Percentiles rank a stretch among this genome's conserved stretches.
phyloP scores from a whole-genome alignment of 495 filamentous ascomycete species.

The Trichoderma gamsii region DNA sequence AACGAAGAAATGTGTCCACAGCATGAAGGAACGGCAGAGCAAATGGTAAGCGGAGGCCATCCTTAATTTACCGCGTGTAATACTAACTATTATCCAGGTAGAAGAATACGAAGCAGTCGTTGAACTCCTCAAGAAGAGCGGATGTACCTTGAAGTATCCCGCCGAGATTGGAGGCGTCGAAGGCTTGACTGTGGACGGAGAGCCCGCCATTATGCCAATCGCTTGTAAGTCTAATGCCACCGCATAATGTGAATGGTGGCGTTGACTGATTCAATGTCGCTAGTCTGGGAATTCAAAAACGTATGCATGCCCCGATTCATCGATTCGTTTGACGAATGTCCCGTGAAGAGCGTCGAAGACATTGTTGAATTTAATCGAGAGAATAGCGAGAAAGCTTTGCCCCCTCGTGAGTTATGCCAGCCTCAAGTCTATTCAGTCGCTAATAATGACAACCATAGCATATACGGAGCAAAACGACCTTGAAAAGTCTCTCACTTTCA shows the following conservation, averaged over 20 bases:
- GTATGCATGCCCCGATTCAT: conserved; percentile 21
- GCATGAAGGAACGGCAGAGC: conserved; percentile 21
- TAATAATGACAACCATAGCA: conserved; percentile 15
- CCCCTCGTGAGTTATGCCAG: conserved; percentile 19
- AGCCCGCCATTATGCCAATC: not conserved
- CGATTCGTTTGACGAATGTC: conserved; percentile 21
- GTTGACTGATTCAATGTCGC: not conserved
- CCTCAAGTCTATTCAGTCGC: not conserved
- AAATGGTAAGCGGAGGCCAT: conserved; percentile 21
- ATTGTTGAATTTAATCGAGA: conserved; percentile 27
- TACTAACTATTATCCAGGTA: not conserved
- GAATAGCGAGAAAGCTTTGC: conserved; percentile 23
- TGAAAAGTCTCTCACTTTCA: conserved; percentile 22
- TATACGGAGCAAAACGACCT: conserved; percentile 24
- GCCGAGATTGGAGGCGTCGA: not conserved
- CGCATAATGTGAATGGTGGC: not conserved
- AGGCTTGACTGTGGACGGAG: not conserved
- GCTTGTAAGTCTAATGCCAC: not conserved
- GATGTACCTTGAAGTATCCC: not conserved
- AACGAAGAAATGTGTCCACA: conserved; percentile 16
- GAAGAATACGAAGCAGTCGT: not conserved
- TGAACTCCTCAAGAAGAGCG: not conserved
- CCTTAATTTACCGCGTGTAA: not conserved
- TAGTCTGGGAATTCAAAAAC: conserved; percentile 26
- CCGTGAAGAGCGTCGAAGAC: conserved; percentile 22